phyloP scores from a whole-genome alignment of 176 grass and related monocot genomes.

The Areca catechu region DNA sequence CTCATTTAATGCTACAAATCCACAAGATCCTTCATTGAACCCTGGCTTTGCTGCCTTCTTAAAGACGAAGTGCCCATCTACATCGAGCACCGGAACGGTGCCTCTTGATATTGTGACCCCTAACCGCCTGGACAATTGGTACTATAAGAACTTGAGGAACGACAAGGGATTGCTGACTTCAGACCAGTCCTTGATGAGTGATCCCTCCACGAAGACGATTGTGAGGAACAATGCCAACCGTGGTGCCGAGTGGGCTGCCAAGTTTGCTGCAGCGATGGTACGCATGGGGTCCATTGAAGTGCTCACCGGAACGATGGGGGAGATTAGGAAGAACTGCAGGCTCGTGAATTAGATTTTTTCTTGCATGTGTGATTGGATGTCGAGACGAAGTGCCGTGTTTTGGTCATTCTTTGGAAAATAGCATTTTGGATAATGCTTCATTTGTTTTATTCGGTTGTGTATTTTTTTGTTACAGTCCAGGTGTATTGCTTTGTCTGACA shows the following conservation, averaged over 20 bases:
- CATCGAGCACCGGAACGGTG: conserved; percentile 22
- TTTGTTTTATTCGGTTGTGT: too few species aligned
- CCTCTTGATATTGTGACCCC: conserved; percentile 25
- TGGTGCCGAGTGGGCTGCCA: conserved; percentile 12
- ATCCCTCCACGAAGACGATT: conserved; percentile 32
- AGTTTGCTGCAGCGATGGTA: conserved; percentile 52
- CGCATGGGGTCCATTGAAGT: conserved; percentile 56
- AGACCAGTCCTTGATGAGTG: conserved; percentile 34
- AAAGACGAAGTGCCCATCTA: conserved; percentile 13
- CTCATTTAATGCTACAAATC: conserved; percentile 14
- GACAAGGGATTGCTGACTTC: conserved; percentile 33
- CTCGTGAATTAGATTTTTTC: conserved; percentile 24
- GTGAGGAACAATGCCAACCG: conserved; percentile 30
- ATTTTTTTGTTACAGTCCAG: too few species aligned
- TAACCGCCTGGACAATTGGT: conserved; percentile 36
- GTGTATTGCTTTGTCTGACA: too few species aligned
- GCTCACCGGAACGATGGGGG: conserved; percentile 34
- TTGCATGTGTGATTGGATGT: too few species aligned
- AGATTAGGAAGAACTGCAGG: conserved; percentile 45
- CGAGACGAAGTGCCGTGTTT: too few species aligned
- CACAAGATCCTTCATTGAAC: conserved; percentile 6
- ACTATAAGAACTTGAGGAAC: conserved; percentile 39
- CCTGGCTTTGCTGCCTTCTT: not conserved
- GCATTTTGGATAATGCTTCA: too few species aligned
- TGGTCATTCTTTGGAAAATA: too few species aligned